Base-by-base conservation (phyloP, 2,329 filamentous ascomycete genomes). In the Sporothrix mexicana region DNA sequence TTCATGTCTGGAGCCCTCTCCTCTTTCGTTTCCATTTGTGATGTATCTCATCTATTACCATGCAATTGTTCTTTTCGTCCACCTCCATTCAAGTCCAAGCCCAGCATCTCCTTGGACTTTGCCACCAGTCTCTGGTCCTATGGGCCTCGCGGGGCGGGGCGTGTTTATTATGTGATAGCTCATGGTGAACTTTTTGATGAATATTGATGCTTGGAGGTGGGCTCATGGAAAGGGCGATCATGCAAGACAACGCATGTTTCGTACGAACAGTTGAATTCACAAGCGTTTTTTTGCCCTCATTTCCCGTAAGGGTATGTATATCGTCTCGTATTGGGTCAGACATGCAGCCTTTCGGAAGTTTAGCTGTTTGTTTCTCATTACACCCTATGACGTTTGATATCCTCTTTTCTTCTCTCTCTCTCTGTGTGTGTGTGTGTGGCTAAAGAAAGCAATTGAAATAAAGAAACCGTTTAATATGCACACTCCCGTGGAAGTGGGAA, bases 401-500 rank as follows among this genome's bases (percentile, higher is more conserved):
- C 20, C 2, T 20, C 15, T 47, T 66, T 20, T 15, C 6, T 36
- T 20, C 30, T 4, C 30, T 36, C 30, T 36, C 30, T 36, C 30
- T 36, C 30, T 36, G 30, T 36, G 30, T 36, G 30, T 36, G 30
- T 36, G 30, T 36, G 30, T 36, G 30, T 36, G 30, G 30, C 7
- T 36, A 36, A 36, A 36, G 3, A 36, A 36, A 7, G 7, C 30
- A 7, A 36, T 36, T 36, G 30, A 36, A 36, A 36, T 6, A 36
- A 30, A 62, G 30, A 47, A 9, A 67, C 43, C 20, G 23, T 36
- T 53, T 20, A 20, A 36, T 36, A 36, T 36, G 45, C 45, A 41
- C 23, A 17, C 53, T 53, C 17, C 41, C 47, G 47, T 68, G 47
- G 43, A 53, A 68, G 66, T 68, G 66, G 66, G 47, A 55, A 51